These are phyloP conservation scores for Suillus paluster DNA, from an alignment of 768 basidiomycete genomes.

Conservation along the genomic window DNA sequence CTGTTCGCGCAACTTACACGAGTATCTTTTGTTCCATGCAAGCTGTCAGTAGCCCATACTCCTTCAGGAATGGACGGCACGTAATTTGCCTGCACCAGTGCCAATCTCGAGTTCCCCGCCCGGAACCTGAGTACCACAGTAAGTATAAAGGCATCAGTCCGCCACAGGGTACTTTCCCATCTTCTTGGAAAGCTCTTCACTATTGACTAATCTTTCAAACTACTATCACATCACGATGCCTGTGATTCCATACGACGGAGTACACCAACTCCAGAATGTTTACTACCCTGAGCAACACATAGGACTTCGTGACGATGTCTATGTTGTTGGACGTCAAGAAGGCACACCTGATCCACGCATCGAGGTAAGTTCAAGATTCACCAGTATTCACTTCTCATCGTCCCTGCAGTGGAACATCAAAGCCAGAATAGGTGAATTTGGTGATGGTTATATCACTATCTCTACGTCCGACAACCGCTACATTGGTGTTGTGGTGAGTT, in stretches of 20 bases:
- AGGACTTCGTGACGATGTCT: accelerated
- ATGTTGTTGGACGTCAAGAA: background rate
- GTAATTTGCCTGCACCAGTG: no score
- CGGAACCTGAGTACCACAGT: background rate
- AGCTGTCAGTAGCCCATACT: background rate
- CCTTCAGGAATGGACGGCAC: background rate
- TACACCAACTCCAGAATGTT: background rate
- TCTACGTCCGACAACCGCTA: background rate
- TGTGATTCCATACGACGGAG: background rate
- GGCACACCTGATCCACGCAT: background rate
- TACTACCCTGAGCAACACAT: background rate
- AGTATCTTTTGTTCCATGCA: background rate
- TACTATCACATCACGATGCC: no score
- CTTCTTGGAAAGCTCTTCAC: background rate
- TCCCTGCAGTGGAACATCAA: background rate
- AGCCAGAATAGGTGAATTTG: no score
- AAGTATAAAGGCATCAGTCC: background rate
- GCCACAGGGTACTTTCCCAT: background rate
- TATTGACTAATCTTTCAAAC: background rate
- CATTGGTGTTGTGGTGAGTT: background rate
- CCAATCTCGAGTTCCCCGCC: no score
- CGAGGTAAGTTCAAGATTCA: background rate
- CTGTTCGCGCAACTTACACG: background rate
- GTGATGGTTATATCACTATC: background rate
- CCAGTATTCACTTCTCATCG: background rate